These are phyloP conservation scores for Sphagnurus paluster DNA, from an alignment of 1,284 basidiomycete species.

Conservation along the genomic window DNA sequence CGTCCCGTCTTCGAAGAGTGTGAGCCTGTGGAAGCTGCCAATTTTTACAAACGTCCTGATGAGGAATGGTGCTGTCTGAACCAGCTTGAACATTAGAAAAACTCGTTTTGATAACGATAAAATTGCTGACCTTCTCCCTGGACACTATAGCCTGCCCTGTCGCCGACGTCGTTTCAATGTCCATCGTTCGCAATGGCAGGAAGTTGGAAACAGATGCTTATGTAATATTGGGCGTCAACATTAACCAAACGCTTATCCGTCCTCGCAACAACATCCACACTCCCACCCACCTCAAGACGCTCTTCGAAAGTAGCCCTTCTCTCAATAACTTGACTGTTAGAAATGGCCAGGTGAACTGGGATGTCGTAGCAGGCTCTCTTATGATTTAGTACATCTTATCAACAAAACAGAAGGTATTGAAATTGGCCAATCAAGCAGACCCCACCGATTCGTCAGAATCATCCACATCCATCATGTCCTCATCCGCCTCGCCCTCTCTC, in stretches of 20 bases:
- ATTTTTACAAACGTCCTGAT: constrained; percentile 81
- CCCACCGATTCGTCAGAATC: constrained; percentile 18
- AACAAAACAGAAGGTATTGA: too few species aligned
- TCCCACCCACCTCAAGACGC: too few species aligned
- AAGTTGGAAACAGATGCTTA: neutral
- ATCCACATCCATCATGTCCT: constrained; percentile 39
- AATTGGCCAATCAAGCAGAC: constrained; percentile 12
- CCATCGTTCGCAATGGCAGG: constrained; percentile 23
- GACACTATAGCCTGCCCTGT: constrained; percentile 35
- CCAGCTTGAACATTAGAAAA: neutral
- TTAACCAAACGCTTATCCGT: too few species aligned
- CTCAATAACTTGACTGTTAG: too few species aligned
- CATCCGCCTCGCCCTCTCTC: constrained; percentile 34
- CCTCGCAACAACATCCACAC: too few species aligned
- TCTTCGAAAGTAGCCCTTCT: too few species aligned
- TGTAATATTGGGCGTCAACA: too few species aligned
- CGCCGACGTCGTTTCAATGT: constrained; percentile 36
- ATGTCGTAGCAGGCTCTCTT: too few species aligned
- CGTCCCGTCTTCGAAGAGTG: constrained; percentile 71
- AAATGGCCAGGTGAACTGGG: too few species aligned
- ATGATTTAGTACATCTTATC: too few species aligned
- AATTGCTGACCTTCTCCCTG: constrained; percentile 43
- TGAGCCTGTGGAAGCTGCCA: constrained; percentile 68
- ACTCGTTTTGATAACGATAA: neutral
- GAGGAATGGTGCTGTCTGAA: constrained; percentile 73